Evolutionary conservation across 208 protist genomes (phyloP).

Genomic region (Trypanosoma congolense): DNA sequence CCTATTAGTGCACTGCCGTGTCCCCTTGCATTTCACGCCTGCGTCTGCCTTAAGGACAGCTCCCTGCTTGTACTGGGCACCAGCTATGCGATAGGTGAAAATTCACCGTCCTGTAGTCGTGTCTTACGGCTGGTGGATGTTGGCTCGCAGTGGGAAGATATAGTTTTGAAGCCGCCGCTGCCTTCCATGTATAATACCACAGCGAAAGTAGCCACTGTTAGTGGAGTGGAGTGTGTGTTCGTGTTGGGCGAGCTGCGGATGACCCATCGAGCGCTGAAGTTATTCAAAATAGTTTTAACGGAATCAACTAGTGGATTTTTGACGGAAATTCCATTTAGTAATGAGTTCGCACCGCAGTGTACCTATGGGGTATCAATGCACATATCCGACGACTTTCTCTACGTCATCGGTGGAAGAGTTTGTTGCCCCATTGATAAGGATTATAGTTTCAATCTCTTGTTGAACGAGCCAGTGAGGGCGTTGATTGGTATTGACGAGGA

Average conservation of each 20-base stretch:
- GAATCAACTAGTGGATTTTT: not conserved
- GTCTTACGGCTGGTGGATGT: slow-evolving; percentile 1
- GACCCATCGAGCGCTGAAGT: not conserved
- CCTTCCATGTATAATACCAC: slow-evolving; percentile 18
- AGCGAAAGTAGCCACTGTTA: slow-evolving; percentile 16
- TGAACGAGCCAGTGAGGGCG: slow-evolving; percentile 23
- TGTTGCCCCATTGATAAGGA: not conserved
- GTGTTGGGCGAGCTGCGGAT: slow-evolving; percentile 10
- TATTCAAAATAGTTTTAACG: slow-evolving; percentile 12
- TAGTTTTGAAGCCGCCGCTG: slow-evolving; percentile 16
- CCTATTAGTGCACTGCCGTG: slow-evolving; percentile 45
- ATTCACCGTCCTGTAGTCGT: not conserved
- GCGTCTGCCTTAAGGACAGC: slow-evolving; percentile 33
- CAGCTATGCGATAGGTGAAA: slow-evolving; percentile 20
- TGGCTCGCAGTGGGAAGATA: slow-evolving; percentile 1
- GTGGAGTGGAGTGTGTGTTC: slow-evolving; percentile 13
- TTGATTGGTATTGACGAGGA: slow-evolving; percentile 24
- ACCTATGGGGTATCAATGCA: slow-evolving; percentile 39
- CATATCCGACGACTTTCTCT: slow-evolving; percentile 40
- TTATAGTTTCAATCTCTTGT: not conserved
- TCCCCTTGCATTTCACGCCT: slow-evolving; percentile 59
- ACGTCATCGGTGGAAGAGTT: slow-evolving; percentile 26
- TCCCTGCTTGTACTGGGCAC: slow-evolving; percentile 65
- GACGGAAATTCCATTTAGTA: slow-evolving; percentile 17
- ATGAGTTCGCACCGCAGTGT: slow-evolving; percentile 27